Conservation (phyloP, 2,329 filamentous ascomycete species). For the Ascochyta koolunga region DNA sequence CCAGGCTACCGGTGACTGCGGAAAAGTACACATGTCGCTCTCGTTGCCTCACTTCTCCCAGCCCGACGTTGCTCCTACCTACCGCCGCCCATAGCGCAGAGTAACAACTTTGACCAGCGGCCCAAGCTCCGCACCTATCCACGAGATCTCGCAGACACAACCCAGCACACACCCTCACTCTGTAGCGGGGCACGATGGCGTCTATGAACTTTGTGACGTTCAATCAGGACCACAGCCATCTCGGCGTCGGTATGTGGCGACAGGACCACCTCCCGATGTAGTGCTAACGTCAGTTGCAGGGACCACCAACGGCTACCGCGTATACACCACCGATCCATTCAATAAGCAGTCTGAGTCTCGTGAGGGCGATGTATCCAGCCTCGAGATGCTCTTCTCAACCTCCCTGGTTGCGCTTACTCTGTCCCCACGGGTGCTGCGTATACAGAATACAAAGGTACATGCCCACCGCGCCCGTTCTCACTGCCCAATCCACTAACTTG, state of each 20-base stretch:
- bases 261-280: neutral
- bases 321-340: conserved; percentile 97
- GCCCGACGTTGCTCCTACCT: conserved; percentile 9
- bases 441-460: conserved; percentile 93
- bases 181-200: conserved; percentile 36
- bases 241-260: conserved; percentile 79
- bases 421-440: conserved; percentile 88
- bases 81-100: conserved; percentile 17
- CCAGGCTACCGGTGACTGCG: conserved; percentile 13
- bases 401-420: conserved; percentile 93
- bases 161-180: conserved; percentile 1
- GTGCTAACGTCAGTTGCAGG: conserved; percentile 57
- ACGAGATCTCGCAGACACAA: conserved; percentile 11
- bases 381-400: conserved; percentile 99
- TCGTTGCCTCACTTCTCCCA: conserved; percentile 3
- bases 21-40: conserved; percentile 21
- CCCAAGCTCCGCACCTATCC: conserved; percentile 27
- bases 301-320: conserved; percentile 91
- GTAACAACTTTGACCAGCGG: conserved; percentile 4
- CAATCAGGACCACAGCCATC: conserved; percentile 97
- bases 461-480: neutral
- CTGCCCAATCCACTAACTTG: neutral
- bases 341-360: conserved; percentile 93
- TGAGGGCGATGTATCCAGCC: conserved; percentile 91
- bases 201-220: conserved; percentile 96